Conservation (phyloP, 805 yeast species). For the Danielozyma ontarioensis region DNA sequence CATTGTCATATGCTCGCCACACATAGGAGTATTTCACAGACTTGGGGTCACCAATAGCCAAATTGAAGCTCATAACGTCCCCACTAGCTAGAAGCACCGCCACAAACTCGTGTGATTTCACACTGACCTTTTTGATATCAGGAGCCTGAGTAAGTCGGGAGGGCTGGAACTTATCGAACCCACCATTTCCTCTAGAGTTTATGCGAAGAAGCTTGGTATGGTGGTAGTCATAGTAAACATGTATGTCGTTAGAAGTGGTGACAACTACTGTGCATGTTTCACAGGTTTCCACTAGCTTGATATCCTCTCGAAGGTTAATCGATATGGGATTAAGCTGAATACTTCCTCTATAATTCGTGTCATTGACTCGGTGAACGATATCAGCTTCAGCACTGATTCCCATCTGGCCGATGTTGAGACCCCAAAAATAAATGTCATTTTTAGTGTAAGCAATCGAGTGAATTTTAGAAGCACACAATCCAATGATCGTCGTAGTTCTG, state of each 20-base stretch:
- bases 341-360: slow-evolving; percentile 30
- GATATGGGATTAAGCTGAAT: slow-evolving; percentile 35
- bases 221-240: slow-evolving; percentile 52
- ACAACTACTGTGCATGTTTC: slow-evolving; percentile 69
- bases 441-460: slow-evolving; percentile 61
- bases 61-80: slow-evolving; percentile 40
- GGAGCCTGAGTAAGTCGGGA: slow-evolving; percentile 40
- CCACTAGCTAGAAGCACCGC: slow-evolving; percentile 57
- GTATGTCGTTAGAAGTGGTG: slow-evolving; percentile 53
- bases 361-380: slow-evolving; percentile 22
- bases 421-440: slow-evolving; percentile 60
- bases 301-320: slow-evolving; percentile 39
- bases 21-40: slow-evolving; percentile 40
- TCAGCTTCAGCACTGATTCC: slow-evolving; percentile 37
- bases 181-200: slow-evolving; percentile 34
- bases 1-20: slow-evolving; percentile 62
- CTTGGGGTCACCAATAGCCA: slow-evolving; percentile 21
- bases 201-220: slow-evolving; percentile 46
- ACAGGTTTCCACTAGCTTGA: slow-evolving; percentile 56
- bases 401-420: slow-evolving; percentile 78
- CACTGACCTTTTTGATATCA: slow-evolving; percentile 24
- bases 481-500: slow-evolving; percentile 24
- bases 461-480: slow-evolving; percentile 58
- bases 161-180: slow-evolving; percentile 53
- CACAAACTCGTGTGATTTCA: slow-evolving; percentile 37